phyloP scores from a whole-genome alignment of 2,329 filamentous ascomycete genomes.

The Aspergillus thermomutatus region DNA sequence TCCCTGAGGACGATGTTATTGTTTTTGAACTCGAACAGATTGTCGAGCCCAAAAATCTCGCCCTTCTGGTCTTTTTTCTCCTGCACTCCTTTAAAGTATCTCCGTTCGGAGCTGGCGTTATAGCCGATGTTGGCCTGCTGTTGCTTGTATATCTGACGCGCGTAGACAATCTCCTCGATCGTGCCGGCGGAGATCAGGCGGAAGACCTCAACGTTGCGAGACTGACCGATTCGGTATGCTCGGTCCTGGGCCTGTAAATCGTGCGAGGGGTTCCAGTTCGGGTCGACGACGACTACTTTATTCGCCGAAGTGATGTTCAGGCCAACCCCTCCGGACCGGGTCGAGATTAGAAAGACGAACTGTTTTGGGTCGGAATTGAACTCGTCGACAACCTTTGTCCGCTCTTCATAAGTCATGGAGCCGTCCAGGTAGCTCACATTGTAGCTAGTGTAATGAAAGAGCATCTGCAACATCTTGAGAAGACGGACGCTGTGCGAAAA shows the following conservation, averaged over 20 bases:
- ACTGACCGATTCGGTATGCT: slow-evolving; percentile 92
- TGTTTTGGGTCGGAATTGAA: slow-evolving; percentile 86
- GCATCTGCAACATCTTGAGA: slow-evolving; percentile 74
- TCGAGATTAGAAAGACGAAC: slow-evolving; percentile 95
- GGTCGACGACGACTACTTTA: slow-evolving; percentile 95
- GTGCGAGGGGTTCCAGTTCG: slow-evolving; percentile 95
- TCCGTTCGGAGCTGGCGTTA: slow-evolving; percentile 82
- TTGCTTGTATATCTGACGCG: slow-evolving; percentile 96
- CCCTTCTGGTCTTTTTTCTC: slow-evolving; percentile 78
- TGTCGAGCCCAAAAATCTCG: slow-evolving; percentile 87
- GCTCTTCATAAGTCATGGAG: slow-evolving; percentile 75
- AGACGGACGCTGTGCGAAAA: slow-evolving; percentile 91
- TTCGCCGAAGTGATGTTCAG: slow-evolving; percentile 97
- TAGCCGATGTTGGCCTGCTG: slow-evolving; percentile 98
- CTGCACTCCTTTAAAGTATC: slow-evolving; percentile 95
- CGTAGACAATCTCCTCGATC: slow-evolving; percentile 96
- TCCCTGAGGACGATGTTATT: slow-evolving; percentile 81
- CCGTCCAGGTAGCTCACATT: slow-evolving; percentile 90
- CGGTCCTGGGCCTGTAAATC: slow-evolving; percentile 95
- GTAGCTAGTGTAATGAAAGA: slow-evolving; percentile 86
- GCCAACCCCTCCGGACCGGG: slow-evolving; percentile 86
- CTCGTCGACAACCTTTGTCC: slow-evolving; percentile 76
- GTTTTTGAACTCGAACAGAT: slow-evolving; percentile 78
- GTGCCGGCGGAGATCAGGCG: slow-evolving; percentile 86
- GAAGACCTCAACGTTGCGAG: slow-evolving; percentile 90